Percentiles rank a stretch among this genome's conserved stretches.
Evolutionary conservation across 352 stramenopile species (phyloP).

Genomic region (Phytophthora aleatoria): DNA sequence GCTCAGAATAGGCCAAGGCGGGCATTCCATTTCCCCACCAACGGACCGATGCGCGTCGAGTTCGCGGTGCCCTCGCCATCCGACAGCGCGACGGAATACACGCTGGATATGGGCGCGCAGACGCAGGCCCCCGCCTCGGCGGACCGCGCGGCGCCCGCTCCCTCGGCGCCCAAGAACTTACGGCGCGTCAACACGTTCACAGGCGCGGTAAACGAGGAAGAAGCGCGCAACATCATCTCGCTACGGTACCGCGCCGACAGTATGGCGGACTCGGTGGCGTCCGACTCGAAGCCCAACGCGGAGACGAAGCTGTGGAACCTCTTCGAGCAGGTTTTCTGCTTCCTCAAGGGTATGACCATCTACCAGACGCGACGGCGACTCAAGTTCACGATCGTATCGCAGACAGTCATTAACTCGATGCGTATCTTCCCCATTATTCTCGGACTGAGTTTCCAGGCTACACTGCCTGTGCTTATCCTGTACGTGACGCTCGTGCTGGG

Average conservation of each 20-base stretch:
- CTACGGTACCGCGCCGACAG: constrained; percentile 84
- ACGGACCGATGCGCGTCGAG: constrained; percentile 62
- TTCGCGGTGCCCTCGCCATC: constrained; percentile 76
- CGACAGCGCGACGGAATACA: constrained; percentile 59
- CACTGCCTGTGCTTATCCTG: constrained; percentile 82
- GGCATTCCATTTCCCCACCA: constrained; percentile 3
- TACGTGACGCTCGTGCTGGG: constrained; percentile 87
- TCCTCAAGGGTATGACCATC: constrained; percentile 89
- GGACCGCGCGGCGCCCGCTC: constrained; percentile 12
- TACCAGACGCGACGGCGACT: constrained; percentile 80
- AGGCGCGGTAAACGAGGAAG: constrained; percentile 59
- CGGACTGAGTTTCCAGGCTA: constrained; percentile 83
- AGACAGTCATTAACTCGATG: constrained; percentile 80
- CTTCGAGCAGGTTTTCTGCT: constrained; percentile 87
- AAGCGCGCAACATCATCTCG: constrained; percentile 88
- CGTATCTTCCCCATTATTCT: constrained; percentile 89
- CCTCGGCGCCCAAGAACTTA: constrained; percentile 42
- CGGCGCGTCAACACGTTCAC: constrained; percentile 79
- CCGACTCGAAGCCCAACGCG: constrained; percentile 55
- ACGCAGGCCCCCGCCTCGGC: neutral
- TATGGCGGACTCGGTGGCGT: constrained; percentile 83
- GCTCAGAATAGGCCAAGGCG: constrained; percentile 23
- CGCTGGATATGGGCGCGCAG: constrained; percentile 46
- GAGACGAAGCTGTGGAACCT: constrained; percentile 81
- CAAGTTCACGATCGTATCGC: constrained; percentile 89